A percentile compares a stretch with the other conserved stretches of the same genome.
Evolutionary conservation across 352 stramenopile genomes (phyloP).

Genomic region (Phytophthora hybrid): DNA sequence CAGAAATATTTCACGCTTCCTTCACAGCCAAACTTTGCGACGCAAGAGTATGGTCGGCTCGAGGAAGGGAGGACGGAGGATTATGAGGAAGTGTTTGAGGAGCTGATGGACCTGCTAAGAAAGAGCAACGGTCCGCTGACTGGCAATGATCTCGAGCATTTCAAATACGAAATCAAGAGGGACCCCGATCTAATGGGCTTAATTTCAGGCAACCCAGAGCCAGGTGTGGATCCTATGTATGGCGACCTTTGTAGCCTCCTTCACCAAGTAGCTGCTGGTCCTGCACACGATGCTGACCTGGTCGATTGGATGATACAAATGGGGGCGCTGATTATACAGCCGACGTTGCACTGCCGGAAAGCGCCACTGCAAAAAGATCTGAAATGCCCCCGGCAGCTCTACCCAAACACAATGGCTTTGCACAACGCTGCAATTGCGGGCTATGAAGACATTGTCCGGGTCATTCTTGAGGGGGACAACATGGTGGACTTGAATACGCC

Average conservation of each 20-base stretch:
- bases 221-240: neutral
- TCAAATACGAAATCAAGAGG: slow-evolving; percentile 24
- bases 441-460: slow-evolving; percentile 28
- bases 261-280: slow-evolving; percentile 41
- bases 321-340: slow-evolving; percentile 26
- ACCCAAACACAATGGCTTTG: slow-evolving; percentile 31
- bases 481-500: slow-evolving; percentile 37
- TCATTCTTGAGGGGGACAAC: slow-evolving; percentile 40
- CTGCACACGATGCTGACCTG: slow-evolving; percentile 30
- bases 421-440: slow-evolving; percentile 35
- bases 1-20: slow-evolving; percentile 33
- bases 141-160: slow-evolving; percentile 3
- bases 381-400: neutral
- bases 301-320: slow-evolving; percentile 55
- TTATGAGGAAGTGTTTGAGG: slow-evolving; percentile 20
- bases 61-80: neutral
- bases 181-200: slow-evolving; percentile 21
- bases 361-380: slow-evolving; percentile 3
- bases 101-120: slow-evolving; percentile 24
- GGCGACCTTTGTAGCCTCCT: slow-evolving; percentile 23
- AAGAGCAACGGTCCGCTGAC: slow-evolving; percentile 18
- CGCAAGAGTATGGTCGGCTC: slow-evolving; percentile 13
- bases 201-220: slow-evolving; percentile 1
- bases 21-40: slow-evolving; percentile 18
- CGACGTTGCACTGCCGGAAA: slow-evolving; percentile 16